Percentiles rank a stretch among this genome's conserved stretches.
Evolutionary conservation across 2,329 filamentous ascomycete species (phyloP).

Genomic region (Escovopsis sp.): DNA sequence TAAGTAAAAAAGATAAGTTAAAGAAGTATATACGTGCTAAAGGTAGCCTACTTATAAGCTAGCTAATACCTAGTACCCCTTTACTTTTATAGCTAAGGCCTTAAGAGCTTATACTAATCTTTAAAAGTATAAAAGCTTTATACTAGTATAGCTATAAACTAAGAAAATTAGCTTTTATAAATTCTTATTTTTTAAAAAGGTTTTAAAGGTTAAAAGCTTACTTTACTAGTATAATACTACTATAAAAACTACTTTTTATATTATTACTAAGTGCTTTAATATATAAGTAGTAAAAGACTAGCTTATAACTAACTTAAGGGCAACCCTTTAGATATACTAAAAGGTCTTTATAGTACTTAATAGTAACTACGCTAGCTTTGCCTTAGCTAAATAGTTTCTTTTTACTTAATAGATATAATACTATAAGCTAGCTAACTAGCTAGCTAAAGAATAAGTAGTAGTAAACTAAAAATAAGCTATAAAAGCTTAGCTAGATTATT

Average conservation of each 20-base stretch:
- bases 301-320: no score
- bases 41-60: neutral
- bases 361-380: no score
- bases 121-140: neutral
- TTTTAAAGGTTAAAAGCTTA: neutral
- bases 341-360: no score
- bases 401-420: no score
- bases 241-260: neutral
- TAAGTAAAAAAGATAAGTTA: neutral
- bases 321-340: no score
- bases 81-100: neutral
- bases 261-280: no score
- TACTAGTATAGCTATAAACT: neutral
- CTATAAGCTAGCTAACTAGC: no score
- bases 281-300: no score
- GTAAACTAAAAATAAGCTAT: no score
- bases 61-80: neutral
- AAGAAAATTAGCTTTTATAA: neutral
- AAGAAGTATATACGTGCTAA: neutral
- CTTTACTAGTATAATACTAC: neutral
- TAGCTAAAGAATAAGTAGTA: no score
- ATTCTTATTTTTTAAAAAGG: neutral
- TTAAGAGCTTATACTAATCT: neutral
- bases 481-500: no score
- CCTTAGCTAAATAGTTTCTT: no score